A percentile compares a stretch with the other conserved stretches of the same genome.
These are phyloP conservation scores for Phalaenopsis equestris DNA, from an alignment of 106 monocot species.

Conservation along the genomic window DNA sequence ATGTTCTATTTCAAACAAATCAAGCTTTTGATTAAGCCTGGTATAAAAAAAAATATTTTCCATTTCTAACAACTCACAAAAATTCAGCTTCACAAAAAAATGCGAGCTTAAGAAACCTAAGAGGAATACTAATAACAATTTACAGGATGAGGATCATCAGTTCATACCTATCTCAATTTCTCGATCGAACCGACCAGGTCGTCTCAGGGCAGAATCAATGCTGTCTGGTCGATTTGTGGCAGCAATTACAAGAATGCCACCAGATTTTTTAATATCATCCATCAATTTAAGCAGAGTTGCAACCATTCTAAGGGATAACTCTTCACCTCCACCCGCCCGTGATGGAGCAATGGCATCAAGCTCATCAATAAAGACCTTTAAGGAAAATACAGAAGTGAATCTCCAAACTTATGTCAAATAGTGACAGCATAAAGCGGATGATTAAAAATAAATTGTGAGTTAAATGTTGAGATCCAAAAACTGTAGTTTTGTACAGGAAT, in stretches of 20 bases:
- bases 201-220: conserved; percentile 88
- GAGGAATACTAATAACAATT: not conserved
- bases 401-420: not conserved
- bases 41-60: not conserved
- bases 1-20: not conserved
- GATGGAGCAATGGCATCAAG: conserved; percentile 96
- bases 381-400: conserved; percentile 10
- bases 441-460: not conserved
- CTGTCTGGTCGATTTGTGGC: conserved; percentile 94
- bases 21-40: not conserved
- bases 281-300: conserved; percentile 69
- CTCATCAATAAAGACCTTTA: conserved; percentile 96
- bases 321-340: conserved; percentile 77
- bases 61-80: not conserved
- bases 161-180: conserved; percentile 89
- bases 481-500: not conserved
- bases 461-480: not conserved
- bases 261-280: conserved; percentile 59
- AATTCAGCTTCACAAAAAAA: not conserved
- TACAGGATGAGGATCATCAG: not conserved
- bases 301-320: conserved; percentile 75
- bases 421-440: not conserved
- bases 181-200: conserved; percentile 74
- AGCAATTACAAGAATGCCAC: conserved; percentile 76
- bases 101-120: not conserved